A percentile compares a stretch with the other conserved stretches of the same genome.
These are phyloP conservation scores for Lactifluus echinatus DNA, from an alignment of 768 basidiomycete species.

Conservation along the genomic window DNA sequence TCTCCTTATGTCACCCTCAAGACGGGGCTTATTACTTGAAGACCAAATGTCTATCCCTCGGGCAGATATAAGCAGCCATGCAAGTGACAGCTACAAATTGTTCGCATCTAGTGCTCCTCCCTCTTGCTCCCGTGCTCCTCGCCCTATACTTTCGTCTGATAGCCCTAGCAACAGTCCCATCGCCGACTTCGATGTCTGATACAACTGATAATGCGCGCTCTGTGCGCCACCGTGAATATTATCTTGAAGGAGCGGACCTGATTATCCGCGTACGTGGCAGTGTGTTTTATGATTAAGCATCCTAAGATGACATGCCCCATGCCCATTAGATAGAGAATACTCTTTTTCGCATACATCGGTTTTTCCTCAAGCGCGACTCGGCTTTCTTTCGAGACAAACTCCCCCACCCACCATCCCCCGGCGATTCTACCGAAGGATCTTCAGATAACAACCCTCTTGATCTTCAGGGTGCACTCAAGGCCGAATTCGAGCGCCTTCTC, in stretches of 20 bases:
- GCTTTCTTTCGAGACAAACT: slow-evolving; percentile 25
- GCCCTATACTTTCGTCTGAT: background rate
- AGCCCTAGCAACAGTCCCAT: background rate
- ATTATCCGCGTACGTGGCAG: slow-evolving; percentile 26
- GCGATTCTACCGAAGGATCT: slow-evolving; percentile 21
- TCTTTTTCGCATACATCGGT: slow-evolving; percentile 17
- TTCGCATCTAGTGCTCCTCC: background rate
- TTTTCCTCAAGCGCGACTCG: slow-evolving; percentile 28
- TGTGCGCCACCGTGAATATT: slow-evolving; percentile 33
- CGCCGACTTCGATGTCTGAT: background rate
- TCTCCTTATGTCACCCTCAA: background rate
- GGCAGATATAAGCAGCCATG: slow-evolving; percentile 13
- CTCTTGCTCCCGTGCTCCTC: background rate
- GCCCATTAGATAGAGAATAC: slow-evolving; percentile 15
- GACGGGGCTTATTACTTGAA: background rate
- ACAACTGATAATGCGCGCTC: slow-evolving; percentile 11
- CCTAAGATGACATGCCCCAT: too few relatives aligned
- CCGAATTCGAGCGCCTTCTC: slow-evolving; percentile 26
- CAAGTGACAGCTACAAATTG: background rate
- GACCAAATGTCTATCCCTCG: too few relatives aligned
- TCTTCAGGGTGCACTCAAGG: slow-evolving; percentile 22
- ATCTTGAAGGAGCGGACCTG: slow-evolving; percentile 47
- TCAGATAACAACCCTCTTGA: slow-evolving; percentile 26
- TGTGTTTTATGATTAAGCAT: background rate
- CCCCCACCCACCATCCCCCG: slow-evolving; percentile 17